Evolutionary conservation across 257 asterid species (phyloP).

Genomic region (Solanum sejunctum): DNA sequence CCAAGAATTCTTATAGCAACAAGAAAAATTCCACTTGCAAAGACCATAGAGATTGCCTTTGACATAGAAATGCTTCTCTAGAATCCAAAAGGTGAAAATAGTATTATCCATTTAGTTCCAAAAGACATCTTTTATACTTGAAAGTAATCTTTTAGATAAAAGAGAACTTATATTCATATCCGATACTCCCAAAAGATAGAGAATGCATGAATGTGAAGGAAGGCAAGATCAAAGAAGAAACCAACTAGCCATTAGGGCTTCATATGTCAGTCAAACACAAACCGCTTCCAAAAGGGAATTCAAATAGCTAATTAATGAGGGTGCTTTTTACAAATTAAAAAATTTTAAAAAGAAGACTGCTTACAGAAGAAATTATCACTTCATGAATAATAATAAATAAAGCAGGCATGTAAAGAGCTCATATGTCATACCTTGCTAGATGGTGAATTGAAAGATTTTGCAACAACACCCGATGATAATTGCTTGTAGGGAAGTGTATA

Average conservation of each 20-base stretch:
- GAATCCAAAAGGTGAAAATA: slow-evolving; percentile 9
- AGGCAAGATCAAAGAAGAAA: not conserved
- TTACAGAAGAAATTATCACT: not conserved
- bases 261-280: not conserved
- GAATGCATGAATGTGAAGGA: not conserved
- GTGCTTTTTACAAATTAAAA: not conserved
- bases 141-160: not conserved
- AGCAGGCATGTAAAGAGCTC: not conserved
- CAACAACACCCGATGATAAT: slow-evolving; percentile 39
- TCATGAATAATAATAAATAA: not conserved
- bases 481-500: slow-evolving; percentile 66
- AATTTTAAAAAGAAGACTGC: not conserved
- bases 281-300: not conserved
- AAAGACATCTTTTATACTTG: not conserved
- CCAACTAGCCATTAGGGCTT: not conserved
- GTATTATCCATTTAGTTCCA: not conserved
- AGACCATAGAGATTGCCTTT: slow-evolving; percentile 30
- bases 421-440: slow-evolving; percentile 38
- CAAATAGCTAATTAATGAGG: not conserved
- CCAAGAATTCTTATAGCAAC: slow-evolving; percentile 41
- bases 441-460: slow-evolving; percentile 32
- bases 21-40: slow-evolving; percentile 58
- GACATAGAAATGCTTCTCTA: slow-evolving; percentile 52
- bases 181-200: not conserved
- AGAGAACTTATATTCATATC: not conserved